Evolutionary conservation across 1,139 yeast species (phyloP).

Genomic region (Candida freyschussii): DNA sequence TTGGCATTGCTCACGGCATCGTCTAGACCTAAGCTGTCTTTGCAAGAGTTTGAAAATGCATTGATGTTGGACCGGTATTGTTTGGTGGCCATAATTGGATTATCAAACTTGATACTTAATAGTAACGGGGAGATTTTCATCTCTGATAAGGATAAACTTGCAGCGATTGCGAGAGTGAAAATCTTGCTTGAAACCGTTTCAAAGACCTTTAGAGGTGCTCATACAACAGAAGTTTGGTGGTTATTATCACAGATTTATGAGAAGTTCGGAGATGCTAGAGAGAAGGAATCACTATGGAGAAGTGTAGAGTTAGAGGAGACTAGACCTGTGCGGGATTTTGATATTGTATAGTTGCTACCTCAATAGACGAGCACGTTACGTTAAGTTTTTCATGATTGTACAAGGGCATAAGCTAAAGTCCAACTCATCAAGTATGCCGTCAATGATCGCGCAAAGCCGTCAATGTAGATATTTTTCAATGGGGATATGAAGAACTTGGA

Average conservation of each 20-base stretch:
- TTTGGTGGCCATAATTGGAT: slow-evolving; percentile 60
- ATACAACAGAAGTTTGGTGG: slow-evolving; percentile 71
- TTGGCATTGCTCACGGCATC: slow-evolving; percentile 46
- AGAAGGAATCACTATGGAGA: slow-evolving; percentile 56
- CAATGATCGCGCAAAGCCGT: slow-evolving; percentile 51
- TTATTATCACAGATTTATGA: slow-evolving; percentile 64
- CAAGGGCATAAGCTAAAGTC: slow-evolving; percentile 74
- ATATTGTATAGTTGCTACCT: too few species aligned
- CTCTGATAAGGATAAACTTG: slow-evolving; percentile 49
- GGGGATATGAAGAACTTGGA: slow-evolving; percentile 48
- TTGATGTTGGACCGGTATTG: slow-evolving; percentile 43
- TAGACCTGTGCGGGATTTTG: slow-evolving; percentile 54
- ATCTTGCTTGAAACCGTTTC: slow-evolving; percentile 59
- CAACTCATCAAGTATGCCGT: slow-evolving; percentile 79
- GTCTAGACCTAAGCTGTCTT: slow-evolving; percentile 38
- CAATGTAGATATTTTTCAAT: slow-evolving; percentile 49
- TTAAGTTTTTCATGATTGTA: slow-evolving; percentile 37
- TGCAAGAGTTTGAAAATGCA: slow-evolving; percentile 66
- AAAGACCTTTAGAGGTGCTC: slow-evolving; percentile 45
- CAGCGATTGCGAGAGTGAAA: slow-evolving; percentile 63
- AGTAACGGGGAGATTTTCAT: slow-evolving; percentile 29
- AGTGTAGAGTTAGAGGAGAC: slow-evolving; percentile 64
- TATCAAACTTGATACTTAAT: slow-evolving; percentile 50
- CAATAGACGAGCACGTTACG: too few species aligned
- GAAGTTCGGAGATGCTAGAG: slow-evolving; percentile 49